A percentile compares a stretch with the other conserved stretches of the same genome.
These are phyloP conservation scores for Thermomyces lanuginosus DNA, from an alignment of 2,329 filamentous ascomycete species.

Conservation along the genomic window DNA sequence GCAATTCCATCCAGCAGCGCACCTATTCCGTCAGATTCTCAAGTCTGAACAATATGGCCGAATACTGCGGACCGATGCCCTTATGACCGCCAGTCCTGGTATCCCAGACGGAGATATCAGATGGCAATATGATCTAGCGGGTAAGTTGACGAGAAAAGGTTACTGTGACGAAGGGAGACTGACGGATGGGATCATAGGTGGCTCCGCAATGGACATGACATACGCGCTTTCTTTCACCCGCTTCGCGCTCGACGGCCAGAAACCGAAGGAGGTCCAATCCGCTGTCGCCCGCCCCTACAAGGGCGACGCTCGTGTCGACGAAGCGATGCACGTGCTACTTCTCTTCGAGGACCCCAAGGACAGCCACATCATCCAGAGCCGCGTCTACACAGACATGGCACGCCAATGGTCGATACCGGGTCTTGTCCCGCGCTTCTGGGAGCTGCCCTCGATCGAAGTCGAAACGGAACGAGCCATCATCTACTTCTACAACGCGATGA, in stretches of 20 bases:
- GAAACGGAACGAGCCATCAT: constrained; percentile 16
- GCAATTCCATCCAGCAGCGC: constrained; percentile 29
- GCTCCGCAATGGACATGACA: constrained; percentile 25
- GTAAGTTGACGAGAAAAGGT: constrained; percentile 5
- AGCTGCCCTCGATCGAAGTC: constrained; percentile 18
- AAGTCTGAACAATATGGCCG: constrained; percentile 18
- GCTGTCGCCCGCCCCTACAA: constrained; percentile 13
- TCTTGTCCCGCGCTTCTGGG: constrained; percentile 16
- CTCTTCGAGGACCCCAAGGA: constrained; percentile 11
- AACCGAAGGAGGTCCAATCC: constrained; percentile 16
- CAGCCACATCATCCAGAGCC: constrained; percentile 12
- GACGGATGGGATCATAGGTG: constrained; percentile 10
- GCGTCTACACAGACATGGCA: constrained; percentile 17
- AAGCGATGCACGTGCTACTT: constrained; percentile 16
- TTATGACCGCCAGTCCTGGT: constrained; percentile 13
- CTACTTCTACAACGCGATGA: constrained; percentile 19
- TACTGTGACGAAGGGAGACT: neutral
- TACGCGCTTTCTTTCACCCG: constrained; percentile 21
- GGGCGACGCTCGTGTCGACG: constrained; percentile 15
- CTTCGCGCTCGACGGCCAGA: constrained; percentile 15
- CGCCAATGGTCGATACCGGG: constrained; percentile 10
- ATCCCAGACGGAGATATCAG: constrained; percentile 19
- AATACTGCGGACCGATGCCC: constrained; percentile 14
- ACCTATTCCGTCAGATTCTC: constrained; percentile 20
- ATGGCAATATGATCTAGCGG: constrained; percentile 22